Percentiles rank a stretch among this genome's conserved stretches.
Evolutionary conservation across 2,329 filamentous ascomycete genomes (phyloP).

Genomic region (Monosporascus ibericus): DNA sequence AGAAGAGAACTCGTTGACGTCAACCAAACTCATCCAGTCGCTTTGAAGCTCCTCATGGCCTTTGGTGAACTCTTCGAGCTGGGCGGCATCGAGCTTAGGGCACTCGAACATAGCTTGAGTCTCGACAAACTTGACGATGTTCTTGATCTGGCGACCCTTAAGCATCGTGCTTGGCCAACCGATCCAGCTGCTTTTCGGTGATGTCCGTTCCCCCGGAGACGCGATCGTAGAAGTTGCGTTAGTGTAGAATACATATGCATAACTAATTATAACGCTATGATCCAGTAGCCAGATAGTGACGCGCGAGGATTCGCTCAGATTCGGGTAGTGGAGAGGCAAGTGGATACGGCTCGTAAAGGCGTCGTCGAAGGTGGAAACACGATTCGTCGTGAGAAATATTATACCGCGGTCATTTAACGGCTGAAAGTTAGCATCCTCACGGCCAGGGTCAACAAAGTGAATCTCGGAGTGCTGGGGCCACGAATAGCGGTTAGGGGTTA

Average conservation of each 20-base stretch:
- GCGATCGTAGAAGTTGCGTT: constrained; percentile 18
- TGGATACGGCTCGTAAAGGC: constrained; percentile 19
- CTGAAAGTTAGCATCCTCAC: too few species aligned
- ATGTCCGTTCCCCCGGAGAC: constrained; percentile 13
- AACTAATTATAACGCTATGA: too few species aligned
- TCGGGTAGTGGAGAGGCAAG: too few species aligned
- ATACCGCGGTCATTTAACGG: too few species aligned
- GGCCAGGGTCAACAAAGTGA: too few species aligned
- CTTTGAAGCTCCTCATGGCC: constrained; percentile 23
- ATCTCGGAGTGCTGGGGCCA: too few species aligned
- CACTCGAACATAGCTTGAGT: constrained; percentile 23
- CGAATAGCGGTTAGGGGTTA: neutral
- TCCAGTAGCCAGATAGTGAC: too few species aligned
- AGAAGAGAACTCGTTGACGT: constrained; percentile 1
- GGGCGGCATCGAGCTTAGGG: constrained; percentile 18
- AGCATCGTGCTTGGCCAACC: constrained; percentile 14
- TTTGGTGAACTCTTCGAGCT: constrained; percentile 22
- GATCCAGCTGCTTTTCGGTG: constrained; percentile 14
- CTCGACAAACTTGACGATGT: constrained; percentile 22
- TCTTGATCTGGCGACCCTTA: constrained; percentile 25
- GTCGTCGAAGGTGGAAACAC: constrained; percentile 14
- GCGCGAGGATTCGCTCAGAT: too few species aligned
- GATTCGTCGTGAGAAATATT: constrained; percentile 18
- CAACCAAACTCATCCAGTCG: constrained; percentile 12
- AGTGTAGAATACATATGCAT: too few species aligned